A percentile compares a stretch with the other conserved stretches of the same genome.
These are phyloP conservation scores for Aegilops speltoides DNA, from an alignment of 176 grass and related monocot species.

Conservation along the genomic window DNA sequence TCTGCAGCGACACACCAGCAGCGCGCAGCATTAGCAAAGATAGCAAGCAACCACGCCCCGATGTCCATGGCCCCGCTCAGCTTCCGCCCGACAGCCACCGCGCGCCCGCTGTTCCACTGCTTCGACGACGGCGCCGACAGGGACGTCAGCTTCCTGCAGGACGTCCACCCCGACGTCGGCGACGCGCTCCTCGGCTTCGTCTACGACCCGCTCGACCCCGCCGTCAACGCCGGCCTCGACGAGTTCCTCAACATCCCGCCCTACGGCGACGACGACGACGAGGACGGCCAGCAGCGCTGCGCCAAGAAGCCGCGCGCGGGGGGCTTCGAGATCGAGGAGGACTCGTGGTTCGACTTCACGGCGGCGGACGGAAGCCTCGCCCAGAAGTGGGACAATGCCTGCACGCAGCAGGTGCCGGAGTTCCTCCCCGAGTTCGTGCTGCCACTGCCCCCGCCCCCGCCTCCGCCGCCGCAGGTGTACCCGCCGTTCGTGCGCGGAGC, in stretches of 20 bases:
- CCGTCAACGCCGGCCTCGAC: conserved; percentile 28
- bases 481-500: conserved; percentile 20
- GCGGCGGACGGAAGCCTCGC: not conserved
- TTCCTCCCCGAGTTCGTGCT: not conserved
- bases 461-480: not conserved
- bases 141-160: conserved; percentile 21
- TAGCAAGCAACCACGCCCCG: not conserved
- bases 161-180: conserved; percentile 45
- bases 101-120: not conserved
- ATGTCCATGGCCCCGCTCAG: conserved; percentile 37
- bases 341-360: not conserved
- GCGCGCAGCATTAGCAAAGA: not conserved
- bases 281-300: not conserved
- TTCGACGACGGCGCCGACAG: not conserved
- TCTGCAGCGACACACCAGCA: conserved; percentile 21
- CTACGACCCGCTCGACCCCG: conserved; percentile 48
- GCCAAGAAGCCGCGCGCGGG: conserved; percentile 28
- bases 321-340: not conserved
- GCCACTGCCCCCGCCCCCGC: not conserved
- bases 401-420: not conserved
- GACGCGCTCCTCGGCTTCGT: conserved; percentile 65
- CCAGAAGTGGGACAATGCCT: not conserved
- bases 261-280: not conserved
- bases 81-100: conserved; percentile 30
- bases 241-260: conserved; percentile 27